These are phyloP conservation scores for Trifolium repens DNA, from an alignment of 306 rosid genomes.

Conservation along the genomic window DNA sequence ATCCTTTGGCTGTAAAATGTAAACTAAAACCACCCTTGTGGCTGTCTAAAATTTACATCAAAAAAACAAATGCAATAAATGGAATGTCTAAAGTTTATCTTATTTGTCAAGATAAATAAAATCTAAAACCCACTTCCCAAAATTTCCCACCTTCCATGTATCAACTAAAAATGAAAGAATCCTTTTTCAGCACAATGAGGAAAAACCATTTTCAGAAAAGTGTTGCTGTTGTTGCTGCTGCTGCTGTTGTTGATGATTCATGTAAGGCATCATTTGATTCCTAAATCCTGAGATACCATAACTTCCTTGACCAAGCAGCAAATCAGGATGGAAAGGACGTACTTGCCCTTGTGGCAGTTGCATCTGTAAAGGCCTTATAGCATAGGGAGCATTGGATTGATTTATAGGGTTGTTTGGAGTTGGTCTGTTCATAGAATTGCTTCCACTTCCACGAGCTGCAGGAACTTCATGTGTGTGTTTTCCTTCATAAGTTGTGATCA, in stretches of 20 bases:
- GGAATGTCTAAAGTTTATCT: constrained; percentile 47
- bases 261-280: constrained; percentile 56
- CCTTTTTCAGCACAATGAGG: constrained; percentile 57
- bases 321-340: constrained; percentile 65
- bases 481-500: constrained; percentile 95
- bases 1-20: constrained; percentile 39
- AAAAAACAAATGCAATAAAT: constrained; percentile 63
- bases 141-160: constrained; percentile 27
- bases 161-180: constrained; percentile 14
- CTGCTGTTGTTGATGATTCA: constrained; percentile 38
- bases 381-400: constrained; percentile 39
- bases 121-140: constrained; percentile 30
- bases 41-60: constrained; percentile 42
- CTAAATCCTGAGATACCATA: constrained; percentile 59
- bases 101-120: constrained; percentile 25
- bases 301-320: constrained; percentile 58
- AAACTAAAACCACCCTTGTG: constrained; percentile 50
- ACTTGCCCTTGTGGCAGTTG: constrained; percentile 46
- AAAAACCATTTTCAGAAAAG: constrained; percentile 52
- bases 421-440: constrained; percentile 62
- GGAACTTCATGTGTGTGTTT: constrained; percentile 97
- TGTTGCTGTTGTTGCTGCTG: constrained; percentile 41
- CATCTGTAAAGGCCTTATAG: constrained; percentile 49
- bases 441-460: constrained; percentile 80
- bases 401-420: constrained; percentile 44